Conservation (phyloP, 176 grass and related monocot species). For the Musa schizocarpa region DNA sequence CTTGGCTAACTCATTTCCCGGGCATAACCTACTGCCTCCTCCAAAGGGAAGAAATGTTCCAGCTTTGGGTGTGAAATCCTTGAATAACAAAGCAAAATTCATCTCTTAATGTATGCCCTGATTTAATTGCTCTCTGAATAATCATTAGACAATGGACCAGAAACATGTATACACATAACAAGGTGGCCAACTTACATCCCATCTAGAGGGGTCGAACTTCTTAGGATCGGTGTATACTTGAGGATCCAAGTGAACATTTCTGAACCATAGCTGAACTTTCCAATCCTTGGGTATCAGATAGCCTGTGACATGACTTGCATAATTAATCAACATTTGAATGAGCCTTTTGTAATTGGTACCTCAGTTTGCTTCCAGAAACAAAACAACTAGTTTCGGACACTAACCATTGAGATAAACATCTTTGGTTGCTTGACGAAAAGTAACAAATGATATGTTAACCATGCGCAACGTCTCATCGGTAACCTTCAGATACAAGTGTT, state of each 20-base stretch:
- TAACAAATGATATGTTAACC: slow-evolving; percentile 80
- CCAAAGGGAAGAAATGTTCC: slow-evolving; percentile 84
- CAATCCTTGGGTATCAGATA: slow-evolving; percentile 86
- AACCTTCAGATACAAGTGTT: slow-evolving; percentile 37
- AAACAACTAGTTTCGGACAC: neutral
- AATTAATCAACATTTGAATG: neutral
- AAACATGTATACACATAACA: neutral
- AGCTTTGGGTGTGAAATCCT: slow-evolving; percentile 54
- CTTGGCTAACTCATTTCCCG: slow-evolving; percentile 82
- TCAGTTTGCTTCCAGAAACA: neutral
- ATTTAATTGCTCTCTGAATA: neutral
- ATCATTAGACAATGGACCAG: slow-evolving; percentile 1
- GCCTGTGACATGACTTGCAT: slow-evolving; percentile 24
- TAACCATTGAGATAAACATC: slow-evolving; percentile 55
- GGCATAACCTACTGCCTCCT: slow-evolving; percentile 56
- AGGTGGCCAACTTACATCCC: slow-evolving; percentile 42
- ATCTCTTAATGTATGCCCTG: neutral
- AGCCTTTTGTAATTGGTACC: neutral
- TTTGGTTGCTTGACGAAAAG: slow-evolving; percentile 56
- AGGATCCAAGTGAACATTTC: slow-evolving; percentile 81
- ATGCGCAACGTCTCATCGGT: slow-evolving; percentile 72
- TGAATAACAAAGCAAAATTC: slow-evolving; percentile 10
- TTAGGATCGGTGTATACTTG: slow-evolving; percentile 60
- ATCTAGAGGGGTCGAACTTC: slow-evolving; percentile 69
- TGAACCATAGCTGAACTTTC: slow-evolving; percentile 76